Base-by-base conservation (phyloP, 495 filamentous ascomycete species). In the Tuber microsphaerosporum region DNA sequence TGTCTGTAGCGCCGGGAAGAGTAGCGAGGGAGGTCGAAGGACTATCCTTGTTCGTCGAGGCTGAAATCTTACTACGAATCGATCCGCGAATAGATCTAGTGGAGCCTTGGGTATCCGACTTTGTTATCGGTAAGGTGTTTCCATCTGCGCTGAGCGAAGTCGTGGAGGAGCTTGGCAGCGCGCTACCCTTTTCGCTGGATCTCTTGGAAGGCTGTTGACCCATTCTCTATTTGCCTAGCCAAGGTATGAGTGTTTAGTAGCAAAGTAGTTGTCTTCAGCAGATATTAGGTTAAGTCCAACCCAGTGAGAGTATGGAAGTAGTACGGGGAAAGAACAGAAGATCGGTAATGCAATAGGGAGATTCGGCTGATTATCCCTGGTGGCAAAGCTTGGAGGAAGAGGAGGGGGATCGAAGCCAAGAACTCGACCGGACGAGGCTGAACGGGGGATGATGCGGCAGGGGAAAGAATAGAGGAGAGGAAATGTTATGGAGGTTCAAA, bases 81-180 rank as follows among this genome's bases (percentile, higher is more conserved):
- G 89, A 89, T 51, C 88, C 90, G 71, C 90, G 87, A 81, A 98
- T 88, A 1, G 95, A 98, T 71, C 94, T 91, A 34, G 92, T 87
- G 16, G 95, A 98, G 79, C 97, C 96, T 84, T 94, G 94, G 56
- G 95, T 99, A 84, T 99, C 95, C 37, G 94, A 92, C 82, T 92
- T 93, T 83, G 91, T 92, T 84, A 99, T 94, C 37, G 95, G 97
- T 48, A 94, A 93, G 84, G 79, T 75, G 74, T 81, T 81, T 80
- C 81, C 78, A 84, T 85, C 73, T 41, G 70, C 76, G 71, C 69
- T 31, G 76, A 77, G 77, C 37, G 79, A 79, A 61, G 56, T 48
- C 16, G 71, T 76, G 77, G 84, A 75, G 76, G 77, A 75, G 78
- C 81, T 79, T 79, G 83, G 75, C 73, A 81, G 79, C 76, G 84